These are phyloP conservation scores for Hypoxylon sp. DNA, from an alignment of 2,329 filamentous ascomycete genomes.

Conservation along the genomic window DNA sequence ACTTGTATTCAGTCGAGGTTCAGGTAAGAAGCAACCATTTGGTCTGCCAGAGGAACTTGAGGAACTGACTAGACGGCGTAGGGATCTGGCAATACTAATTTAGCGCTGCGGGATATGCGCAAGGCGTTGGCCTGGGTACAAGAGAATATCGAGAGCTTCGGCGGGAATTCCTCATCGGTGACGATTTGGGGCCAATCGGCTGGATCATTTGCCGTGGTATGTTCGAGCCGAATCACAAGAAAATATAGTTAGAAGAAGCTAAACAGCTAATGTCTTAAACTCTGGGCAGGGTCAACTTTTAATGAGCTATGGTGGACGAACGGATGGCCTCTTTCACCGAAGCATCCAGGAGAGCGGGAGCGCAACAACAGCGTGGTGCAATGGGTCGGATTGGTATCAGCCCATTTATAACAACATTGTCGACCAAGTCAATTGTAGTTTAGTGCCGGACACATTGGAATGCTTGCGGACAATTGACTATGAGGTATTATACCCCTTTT, in stretches of 20 bases:
- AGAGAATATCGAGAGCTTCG: slow-evolving; percentile 52
- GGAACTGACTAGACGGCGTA: slow-evolving; percentile 29
- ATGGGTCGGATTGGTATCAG: slow-evolving; percentile 61
- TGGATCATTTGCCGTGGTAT: slow-evolving; percentile 54
- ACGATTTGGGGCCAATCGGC: slow-evolving; percentile 53
- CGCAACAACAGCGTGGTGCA: slow-evolving; percentile 54
- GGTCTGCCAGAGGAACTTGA: not conserved
- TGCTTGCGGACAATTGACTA: slow-evolving; percentile 66
- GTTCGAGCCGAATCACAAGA: slow-evolving; percentile 1
- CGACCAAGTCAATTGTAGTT: slow-evolving; percentile 63
- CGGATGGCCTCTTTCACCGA: slow-evolving; percentile 50
- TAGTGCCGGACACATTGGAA: slow-evolving; percentile 61
- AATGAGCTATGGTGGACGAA: slow-evolving; percentile 50
- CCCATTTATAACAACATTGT: slow-evolving; percentile 63
- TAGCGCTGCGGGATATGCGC: slow-evolving; percentile 51
- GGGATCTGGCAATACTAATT: slow-evolving; percentile 51
- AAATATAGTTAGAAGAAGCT: not conserved
- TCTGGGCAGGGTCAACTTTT: slow-evolving; percentile 49
- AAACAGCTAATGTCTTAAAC: slow-evolving; percentile 11
- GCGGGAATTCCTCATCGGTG: slow-evolving; percentile 50
- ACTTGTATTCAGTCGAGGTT: slow-evolving; percentile 51
- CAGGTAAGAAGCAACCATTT: slow-evolving; percentile 38
- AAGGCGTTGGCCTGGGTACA: slow-evolving; percentile 51
- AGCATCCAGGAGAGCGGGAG: slow-evolving; percentile 53
- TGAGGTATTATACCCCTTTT: slow-evolving; percentile 61